These are phyloP conservation scores for Penicillium coffeae DNA, from an alignment of 495 filamentous ascomycete species.

Conservation along the genomic window DNA sequence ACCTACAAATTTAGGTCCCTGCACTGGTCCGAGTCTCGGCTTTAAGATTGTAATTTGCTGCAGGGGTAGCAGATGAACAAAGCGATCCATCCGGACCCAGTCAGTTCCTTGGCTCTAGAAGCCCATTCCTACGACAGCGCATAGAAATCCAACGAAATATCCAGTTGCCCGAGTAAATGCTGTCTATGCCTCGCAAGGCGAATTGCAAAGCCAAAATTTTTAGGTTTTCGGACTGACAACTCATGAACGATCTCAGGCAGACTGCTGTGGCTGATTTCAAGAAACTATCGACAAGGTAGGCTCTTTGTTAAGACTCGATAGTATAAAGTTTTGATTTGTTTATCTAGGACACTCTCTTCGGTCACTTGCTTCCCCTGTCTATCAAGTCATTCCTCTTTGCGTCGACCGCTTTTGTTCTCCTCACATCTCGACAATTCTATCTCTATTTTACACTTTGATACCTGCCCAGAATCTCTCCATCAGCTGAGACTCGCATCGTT, in stretches of 20 bases:
- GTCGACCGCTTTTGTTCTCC: background rate
- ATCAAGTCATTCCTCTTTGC: background rate
- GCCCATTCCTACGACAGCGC: background rate
- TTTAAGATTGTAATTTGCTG: conserved; percentile 1
- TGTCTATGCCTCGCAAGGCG: conserved; percentile 1
- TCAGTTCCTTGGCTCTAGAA: background rate
- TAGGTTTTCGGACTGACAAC: background rate
- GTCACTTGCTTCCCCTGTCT: background rate
- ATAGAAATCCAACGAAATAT: background rate
- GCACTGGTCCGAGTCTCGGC: background rate
- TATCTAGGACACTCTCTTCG: background rate
- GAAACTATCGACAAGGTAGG: background rate
- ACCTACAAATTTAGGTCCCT: background rate
- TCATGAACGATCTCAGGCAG: background rate
- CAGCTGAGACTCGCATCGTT: too few relatives aligned
- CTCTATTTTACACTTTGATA: background rate
- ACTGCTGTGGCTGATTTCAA: background rate
- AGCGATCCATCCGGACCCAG: conserved; percentile 12
- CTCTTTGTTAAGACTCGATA: background rate
- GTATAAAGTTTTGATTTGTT: background rate
- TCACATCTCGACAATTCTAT: background rate
- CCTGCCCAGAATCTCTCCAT: background rate
- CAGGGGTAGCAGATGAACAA: conserved; percentile 11
- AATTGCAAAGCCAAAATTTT: background rate
- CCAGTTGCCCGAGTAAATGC: too few relatives aligned